Evolutionary conservation across 768 basidiomycete genomes (phyloP).

Genomic region (Lyophyllum semitale): DNA sequence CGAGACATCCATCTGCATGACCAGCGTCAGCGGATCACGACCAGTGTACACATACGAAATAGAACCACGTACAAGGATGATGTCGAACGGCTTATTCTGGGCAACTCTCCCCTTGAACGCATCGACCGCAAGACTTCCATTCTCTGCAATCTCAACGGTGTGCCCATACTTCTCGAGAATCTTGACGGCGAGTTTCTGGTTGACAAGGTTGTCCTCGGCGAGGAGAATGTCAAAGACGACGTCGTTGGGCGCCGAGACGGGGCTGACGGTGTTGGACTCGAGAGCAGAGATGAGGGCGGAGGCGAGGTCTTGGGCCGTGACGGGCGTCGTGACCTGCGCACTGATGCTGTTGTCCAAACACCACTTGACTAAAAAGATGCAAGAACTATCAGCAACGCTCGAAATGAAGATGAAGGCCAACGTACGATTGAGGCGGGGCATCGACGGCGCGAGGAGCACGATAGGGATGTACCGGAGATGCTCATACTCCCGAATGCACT

Average conservation of each 20-base stretch:
- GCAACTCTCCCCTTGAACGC: slow-evolving; percentile 80
- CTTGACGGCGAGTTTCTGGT: slow-evolving; percentile 95
- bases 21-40: slow-evolving; percentile 5
- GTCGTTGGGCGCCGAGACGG: slow-evolving; percentile 83
- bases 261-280: slow-evolving; percentile 91
- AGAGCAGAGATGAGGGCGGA: slow-evolving; percentile 92
- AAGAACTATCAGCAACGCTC: not conserved
- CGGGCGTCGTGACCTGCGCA: slow-evolving; percentile 91
- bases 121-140: slow-evolving; percentile 91
- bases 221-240: slow-evolving; percentile 90
- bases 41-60: not conserved
- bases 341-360: slow-evolving; percentile 96
- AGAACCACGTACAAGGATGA: slow-evolving; percentile 73
- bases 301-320: slow-evolving; percentile 84
- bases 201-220: slow-evolving; percentile 95
- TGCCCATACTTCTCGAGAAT: slow-evolving; percentile 97
- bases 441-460: slow-evolving; percentile 81
- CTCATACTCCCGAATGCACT: slow-evolving; percentile 87
- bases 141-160: slow-evolving; percentile 95
- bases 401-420: slow-evolving; percentile 9
- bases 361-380: slow-evolving; percentile 85
- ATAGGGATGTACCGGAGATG: slow-evolving; percentile 96
- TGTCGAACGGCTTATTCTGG: slow-evolving; percentile 79
- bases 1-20: slow-evolving; percentile 88
- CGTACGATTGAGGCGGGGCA: slow-evolving; percentile 77